Evolutionary conservation across 805 yeast species (phyloP), one percentile per base, ranked within the genome.

Genomic region (Blastobotrys parvus): DNA sequence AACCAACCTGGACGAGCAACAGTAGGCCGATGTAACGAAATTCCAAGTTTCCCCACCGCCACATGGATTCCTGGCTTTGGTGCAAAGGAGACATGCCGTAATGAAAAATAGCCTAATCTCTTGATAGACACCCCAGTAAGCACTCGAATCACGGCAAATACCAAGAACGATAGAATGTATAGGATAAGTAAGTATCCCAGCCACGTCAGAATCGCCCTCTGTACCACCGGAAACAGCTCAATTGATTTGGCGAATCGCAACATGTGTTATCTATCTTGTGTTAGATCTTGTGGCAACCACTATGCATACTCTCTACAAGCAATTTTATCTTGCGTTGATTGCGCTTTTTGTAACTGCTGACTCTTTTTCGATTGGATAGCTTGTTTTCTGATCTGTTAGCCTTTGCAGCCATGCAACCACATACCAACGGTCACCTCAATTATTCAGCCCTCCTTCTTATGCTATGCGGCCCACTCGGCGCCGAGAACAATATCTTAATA

Each of bases 1-100:
- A 65, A 37, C 60, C 67, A 62, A 1, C 69, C 68, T 3, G 71
- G 71, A 10, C 63, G 46, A 4, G 69, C 64, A 23, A 65, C 62
- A 3, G 66, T 61, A 3, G 71, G 69, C 3, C 69, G 53, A 42
- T 65, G 70, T 11, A 68, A 51, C 13, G 54, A 38, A 4, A 67
- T 41, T 11, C 68, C 67, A 4, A 64, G 42, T 38, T 54, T 50
- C 25, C 65, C 60, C 30, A 67, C 59, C 13, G 55, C 56, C 35
- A 67, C 47, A 23, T 56, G 58, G 16, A 63, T 40, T 21, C 70
- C 70, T 4, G 60, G 53, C 31, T 48, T 49, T 4, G 65, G 63
- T 5, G 60, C 48, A 35, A 59, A 55, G 2, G 62, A 48, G 21
- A 66, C 53, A 45, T 64, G 61, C 20, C 67, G 54, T n/a, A 66